A percentile compares a stretch with the other conserved stretches of the same genome.
phyloP scores from a whole-genome alignment of 73 alveolate genomes.

The Paramecium primaurelia region DNA sequence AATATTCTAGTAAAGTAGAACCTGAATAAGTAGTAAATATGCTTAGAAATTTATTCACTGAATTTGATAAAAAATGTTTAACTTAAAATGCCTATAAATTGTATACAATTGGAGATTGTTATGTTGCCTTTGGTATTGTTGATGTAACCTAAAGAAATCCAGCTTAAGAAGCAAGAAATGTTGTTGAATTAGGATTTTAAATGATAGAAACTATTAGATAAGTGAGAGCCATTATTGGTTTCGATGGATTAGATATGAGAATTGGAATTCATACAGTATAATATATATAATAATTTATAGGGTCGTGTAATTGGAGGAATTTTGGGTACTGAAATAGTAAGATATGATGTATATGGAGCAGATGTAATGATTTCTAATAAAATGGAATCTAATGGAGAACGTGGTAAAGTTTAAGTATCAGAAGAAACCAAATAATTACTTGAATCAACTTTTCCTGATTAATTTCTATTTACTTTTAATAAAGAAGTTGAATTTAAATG shows the following conservation, averaged over 20 bases:
- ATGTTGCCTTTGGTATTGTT: conserved; percentile 84
- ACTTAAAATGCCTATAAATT: conserved; percentile 78
- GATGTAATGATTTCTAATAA: conserved; percentile 58
- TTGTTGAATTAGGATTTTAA: conserved; percentile 80
- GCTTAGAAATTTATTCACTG: conserved; percentile 75
- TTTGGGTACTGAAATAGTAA: conserved; percentile 58
- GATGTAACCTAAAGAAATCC: conserved; percentile 78
- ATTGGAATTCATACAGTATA: conserved; percentile 74
- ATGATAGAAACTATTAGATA: conserved; percentile 86
- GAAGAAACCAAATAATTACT: conserved; percentile 32
- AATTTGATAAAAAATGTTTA: conserved; percentile 79
- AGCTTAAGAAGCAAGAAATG: conserved; percentile 80
- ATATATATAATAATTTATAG: background rate
- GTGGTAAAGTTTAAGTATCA: conserved; percentile 41
- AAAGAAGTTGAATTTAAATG: background rate
- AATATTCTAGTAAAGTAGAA: conserved; percentile 74
- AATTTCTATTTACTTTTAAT: background rate
- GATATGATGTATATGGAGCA: conserved; percentile 64
- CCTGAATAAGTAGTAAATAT: conserved; percentile 82
- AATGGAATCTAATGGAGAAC: conserved; percentile 63
- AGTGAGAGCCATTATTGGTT: conserved; percentile 73
- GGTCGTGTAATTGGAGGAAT: conserved; percentile 56
- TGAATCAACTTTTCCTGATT: background rate
- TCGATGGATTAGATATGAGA: conserved; percentile 77
- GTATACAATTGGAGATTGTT: conserved; percentile 89